A percentile compares a stretch with the other conserved stretches of the same genome.
Evolutionary conservation across 768 basidiomycete species (phyloP).

Genomic region (Pulveroboletus sp.): DNA sequence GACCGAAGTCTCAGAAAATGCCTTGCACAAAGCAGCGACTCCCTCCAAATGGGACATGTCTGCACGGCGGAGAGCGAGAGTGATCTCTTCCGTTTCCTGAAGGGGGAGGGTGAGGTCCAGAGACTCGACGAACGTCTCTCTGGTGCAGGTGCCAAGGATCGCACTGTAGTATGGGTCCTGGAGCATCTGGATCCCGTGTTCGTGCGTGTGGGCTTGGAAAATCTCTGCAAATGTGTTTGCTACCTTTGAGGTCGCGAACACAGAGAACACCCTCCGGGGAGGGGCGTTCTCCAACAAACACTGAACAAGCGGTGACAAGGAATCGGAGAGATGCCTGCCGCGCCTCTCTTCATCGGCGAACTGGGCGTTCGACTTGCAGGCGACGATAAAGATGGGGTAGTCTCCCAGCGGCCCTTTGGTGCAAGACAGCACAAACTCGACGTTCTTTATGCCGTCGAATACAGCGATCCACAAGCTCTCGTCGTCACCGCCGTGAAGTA

Average conservation of each 20-base stretch:
- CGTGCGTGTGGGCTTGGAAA: slow-evolving; percentile 39
- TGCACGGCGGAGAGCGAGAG: slow-evolving; percentile 35
- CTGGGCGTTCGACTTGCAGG: slow-evolving; percentile 13
- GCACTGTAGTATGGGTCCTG: slow-evolving; percentile 60
- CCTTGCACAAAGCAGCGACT: slow-evolving; percentile 47
- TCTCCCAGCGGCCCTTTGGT: slow-evolving; percentile 50
- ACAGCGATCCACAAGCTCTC: slow-evolving; percentile 33
- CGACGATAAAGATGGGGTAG: slow-evolving; percentile 52
- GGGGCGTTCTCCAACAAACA: slow-evolving; percentile 14
- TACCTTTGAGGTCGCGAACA: slow-evolving; percentile 58
- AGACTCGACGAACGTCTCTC: slow-evolving; percentile 31
- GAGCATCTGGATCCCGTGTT: slow-evolving; percentile 19
- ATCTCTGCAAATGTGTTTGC: slow-evolving; percentile 41
- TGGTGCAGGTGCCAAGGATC: slow-evolving; percentile 54
- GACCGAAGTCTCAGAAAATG: slow-evolving; percentile 62
- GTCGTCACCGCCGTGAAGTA: neutral
- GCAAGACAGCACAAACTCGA: slow-evolving; percentile 51
- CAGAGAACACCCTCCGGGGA: slow-evolving; percentile 44
- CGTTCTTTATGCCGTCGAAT: slow-evolving; percentile 14
- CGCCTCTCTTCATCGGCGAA: slow-evolving; percentile 10
- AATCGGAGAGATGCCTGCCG: neutral
- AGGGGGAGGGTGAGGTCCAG: neutral
- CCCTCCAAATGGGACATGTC: slow-evolving; percentile 23
- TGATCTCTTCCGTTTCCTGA: slow-evolving; percentile 5
- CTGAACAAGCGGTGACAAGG: slow-evolving; percentile 8